Base-by-base conservation (phyloP, 192 early-diverging fungal genomes). In the Geranomyces variabilis region DNA sequence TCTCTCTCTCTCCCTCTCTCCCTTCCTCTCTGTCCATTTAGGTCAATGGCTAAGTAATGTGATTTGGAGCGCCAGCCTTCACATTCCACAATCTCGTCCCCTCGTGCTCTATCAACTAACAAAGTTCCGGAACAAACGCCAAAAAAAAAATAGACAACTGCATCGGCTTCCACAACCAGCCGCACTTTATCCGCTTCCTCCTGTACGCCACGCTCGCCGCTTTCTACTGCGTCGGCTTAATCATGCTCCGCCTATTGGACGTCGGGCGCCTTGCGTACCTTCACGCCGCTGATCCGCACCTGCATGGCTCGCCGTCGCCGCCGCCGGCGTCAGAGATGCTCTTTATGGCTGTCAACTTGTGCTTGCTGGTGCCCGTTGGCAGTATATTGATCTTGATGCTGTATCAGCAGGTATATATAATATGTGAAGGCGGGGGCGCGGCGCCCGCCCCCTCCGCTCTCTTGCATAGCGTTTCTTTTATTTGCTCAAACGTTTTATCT, bases 131-230 rank as follows among this genome's bases (percentile, higher is more conserved):
- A 28, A 19, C 12, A 1, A 29, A 19, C 19, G 19, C 59, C 21
- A 61, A 41, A 41, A 3, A 41, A 7, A 7, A 12, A n/a, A 29
- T 30, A 72, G 70, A 70, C 46, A 70, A 12, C n/a, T 70, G 69
- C 69, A 70, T 70, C 24, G 69, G 69, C 56, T 45, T 61, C 41
- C 34, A 26, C 44, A 70, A 70, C 55, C 69, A 70, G 13, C 36
- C 57, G 1, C 69, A 70, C 41, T 70, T 70, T 47, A 70, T 70
- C 45, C 55, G 69, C 12, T 61, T 70, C 19, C 57, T 70, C 59
- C 29, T 70, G n/a, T 70, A 46, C 59, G 33, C 69, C 30, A 47
- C 45, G 8, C 44, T 58, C 57, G 10, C 69, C 44, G n/a, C 49
- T 7, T n/a, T 19, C 36, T 26, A 26, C 41, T 70, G 69, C 69